These are phyloP conservation scores for Aphanocladium album DNA, from an alignment of 2,329 filamentous ascomycete genomes.

Conservation along the genomic window DNA sequence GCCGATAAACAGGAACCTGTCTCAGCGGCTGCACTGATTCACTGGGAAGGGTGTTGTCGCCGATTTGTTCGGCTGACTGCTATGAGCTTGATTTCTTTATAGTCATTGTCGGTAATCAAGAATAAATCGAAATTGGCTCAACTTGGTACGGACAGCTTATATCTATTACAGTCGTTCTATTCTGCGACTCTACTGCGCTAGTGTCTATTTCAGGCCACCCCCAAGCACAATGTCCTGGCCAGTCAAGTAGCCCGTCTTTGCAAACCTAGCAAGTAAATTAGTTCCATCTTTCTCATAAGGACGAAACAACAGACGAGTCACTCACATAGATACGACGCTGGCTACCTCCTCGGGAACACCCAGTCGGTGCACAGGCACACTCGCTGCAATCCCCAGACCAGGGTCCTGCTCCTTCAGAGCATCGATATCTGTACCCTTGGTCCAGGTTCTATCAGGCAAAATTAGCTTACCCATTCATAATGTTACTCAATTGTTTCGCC, in stretches of 20 bases:
- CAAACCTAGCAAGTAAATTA: slow-evolving; percentile 19
- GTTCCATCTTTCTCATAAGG: no score
- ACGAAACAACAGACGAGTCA: background rate
- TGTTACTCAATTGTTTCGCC: background rate
- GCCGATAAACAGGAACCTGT: no score
- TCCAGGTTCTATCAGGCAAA: slow-evolving; percentile 24
- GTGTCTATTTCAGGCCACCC: slow-evolving; percentile 21
- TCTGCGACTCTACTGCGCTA: no score
- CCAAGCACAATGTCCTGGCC: slow-evolving; percentile 25
- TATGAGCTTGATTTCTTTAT: no score
- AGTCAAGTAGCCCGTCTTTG: slow-evolving; percentile 25
- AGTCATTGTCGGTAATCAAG: no score
- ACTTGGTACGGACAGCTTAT: no score
- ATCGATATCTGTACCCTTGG: slow-evolving; percentile 25
- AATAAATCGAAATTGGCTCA: no score
- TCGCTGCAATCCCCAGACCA: slow-evolving; percentile 29
- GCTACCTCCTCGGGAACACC: slow-evolving; percentile 31
- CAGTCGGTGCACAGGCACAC: slow-evolving; percentile 29
- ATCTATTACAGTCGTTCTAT: no score
- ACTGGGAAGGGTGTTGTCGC: no score
- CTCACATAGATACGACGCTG: slow-evolving; percentile 30
- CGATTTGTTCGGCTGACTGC: no score
- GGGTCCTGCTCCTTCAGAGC: slow-evolving; percentile 25
- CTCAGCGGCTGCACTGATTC: no score
- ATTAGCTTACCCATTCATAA: background rate